Base-by-base conservation (phyloP, 805 yeast species). In the Yueomyces sp. region DNA sequence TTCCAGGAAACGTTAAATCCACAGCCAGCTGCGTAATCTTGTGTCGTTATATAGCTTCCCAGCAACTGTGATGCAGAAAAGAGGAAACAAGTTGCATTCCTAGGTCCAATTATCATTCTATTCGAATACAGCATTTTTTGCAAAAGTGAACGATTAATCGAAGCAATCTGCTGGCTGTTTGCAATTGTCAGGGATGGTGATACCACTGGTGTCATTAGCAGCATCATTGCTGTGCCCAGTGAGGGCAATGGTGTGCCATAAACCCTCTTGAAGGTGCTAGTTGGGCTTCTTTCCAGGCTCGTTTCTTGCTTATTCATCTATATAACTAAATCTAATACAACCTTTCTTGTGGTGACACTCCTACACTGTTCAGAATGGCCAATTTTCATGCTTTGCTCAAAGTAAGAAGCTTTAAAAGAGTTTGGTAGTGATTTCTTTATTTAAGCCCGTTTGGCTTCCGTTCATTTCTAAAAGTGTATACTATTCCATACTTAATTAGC, bases 1-100 rank as follows among this genome's bases (percentile, higher is more conserved):
- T 85, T 76, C 95, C 96, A 88, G 2, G 92, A 94, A 52, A 76
- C 68, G 5, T 73, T 66, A 54, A 87, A 81, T 0, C 95, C 95
- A 1, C 90, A 71, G 3, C 94, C 96, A 61, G 83, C 79, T 40
- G 73, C 71, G 26, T 76, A 62, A 54, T 86, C 95, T 12, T 84
- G 80, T 56, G 69, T 69, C 37, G 81, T 73, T 67, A 87, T 81
- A 67, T 76, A 81, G 3, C 84, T 78, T 28, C 90, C 90, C 26
- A 81, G 59, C 1, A 77, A 77, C 45, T 74, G 64, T 36, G 83
- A 77, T 1, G 72, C 63, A 4, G 85, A 82, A 57, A 83, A 83
- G 8, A 78, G 53, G 28, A 72, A 54, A 36, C 79, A 74, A 36
- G 60, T 57, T 28, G 52, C 50, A 5, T 55, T 52, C 0, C 64